These are phyloP conservation scores for Aspergillus sp. DNA, from an alignment of 2,329 filamentous ascomycete genomes.

Conservation along the genomic window DNA sequence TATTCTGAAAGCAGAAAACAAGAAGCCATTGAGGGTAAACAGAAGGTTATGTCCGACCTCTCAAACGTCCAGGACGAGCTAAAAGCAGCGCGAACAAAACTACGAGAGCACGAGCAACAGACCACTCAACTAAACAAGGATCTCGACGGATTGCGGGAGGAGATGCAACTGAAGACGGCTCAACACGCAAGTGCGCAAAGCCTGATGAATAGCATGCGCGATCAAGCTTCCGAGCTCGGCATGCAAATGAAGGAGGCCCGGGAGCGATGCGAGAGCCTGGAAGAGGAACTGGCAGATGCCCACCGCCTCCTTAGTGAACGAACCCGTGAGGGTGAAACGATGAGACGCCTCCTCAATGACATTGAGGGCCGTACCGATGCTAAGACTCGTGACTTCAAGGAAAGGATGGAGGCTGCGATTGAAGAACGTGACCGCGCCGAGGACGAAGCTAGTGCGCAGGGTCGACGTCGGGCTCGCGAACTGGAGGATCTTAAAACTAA, in stretches of 20 bases:
- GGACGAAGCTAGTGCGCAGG: constrained; percentile 79
- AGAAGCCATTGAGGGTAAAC: constrained; percentile 70
- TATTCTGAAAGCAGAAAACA: constrained; percentile 76
- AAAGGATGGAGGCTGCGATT: constrained; percentile 83
- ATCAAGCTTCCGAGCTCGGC: constrained; percentile 83
- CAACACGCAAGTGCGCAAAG: constrained; percentile 85
- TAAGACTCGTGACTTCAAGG: constrained; percentile 83
- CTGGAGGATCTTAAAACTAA: constrained; percentile 80
- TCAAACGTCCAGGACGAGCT: constrained; percentile 71
- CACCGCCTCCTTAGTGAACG: constrained; percentile 84
- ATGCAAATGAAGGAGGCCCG: constrained; percentile 90
- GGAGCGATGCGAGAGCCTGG: constrained; percentile 77
- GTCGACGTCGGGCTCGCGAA: constrained; percentile 75
- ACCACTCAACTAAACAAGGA: constrained; percentile 68
- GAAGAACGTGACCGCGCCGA: constrained; percentile 92
- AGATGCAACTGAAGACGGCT: constrained; percentile 78
- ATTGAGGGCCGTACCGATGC: constrained; percentile 79
- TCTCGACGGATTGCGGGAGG: constrained; percentile 68
- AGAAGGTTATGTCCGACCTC: constrained; percentile 71
- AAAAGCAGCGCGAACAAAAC: constrained; percentile 51
- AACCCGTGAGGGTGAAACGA: constrained; percentile 88
- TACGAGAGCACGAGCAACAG: constrained; percentile 75
- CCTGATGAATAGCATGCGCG: constrained; percentile 86
- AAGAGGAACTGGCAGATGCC: constrained; percentile 88
- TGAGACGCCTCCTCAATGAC: constrained; percentile 84